These are phyloP conservation scores for Colletotrichum sp. DNA, from an alignment of 2,329 filamentous ascomycete species.

Conservation along the genomic window DNA sequence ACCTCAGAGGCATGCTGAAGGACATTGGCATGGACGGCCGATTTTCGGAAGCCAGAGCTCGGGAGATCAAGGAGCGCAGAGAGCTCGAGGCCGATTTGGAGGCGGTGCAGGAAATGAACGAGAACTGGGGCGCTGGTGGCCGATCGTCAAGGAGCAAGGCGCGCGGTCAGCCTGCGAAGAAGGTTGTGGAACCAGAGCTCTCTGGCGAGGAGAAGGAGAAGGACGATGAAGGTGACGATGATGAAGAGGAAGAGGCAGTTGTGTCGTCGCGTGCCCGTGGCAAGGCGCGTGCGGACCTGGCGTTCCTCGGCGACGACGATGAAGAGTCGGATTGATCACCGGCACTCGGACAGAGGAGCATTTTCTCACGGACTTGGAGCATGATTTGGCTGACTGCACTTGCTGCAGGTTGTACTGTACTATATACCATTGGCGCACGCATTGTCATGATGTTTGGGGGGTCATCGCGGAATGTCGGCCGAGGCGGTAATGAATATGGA, in stretches of 20 bases:
- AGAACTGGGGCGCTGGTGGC: constrained; percentile 72
- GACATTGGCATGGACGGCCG: constrained; percentile 89
- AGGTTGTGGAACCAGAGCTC: constrained; percentile 32
- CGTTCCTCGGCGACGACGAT: constrained; percentile 73
- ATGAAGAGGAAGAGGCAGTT: constrained; percentile 34
- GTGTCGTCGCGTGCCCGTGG: constrained; percentile 51
- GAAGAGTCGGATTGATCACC: constrained; percentile 59
- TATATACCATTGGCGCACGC: neutral
- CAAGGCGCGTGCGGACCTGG: constrained; percentile 57
- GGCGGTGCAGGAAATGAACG: constrained; percentile 81
- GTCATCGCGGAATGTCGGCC: constrained; percentile 10
- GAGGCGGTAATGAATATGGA: neutral
- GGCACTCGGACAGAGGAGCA: neutral
- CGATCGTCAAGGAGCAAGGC: constrained; percentile 42
- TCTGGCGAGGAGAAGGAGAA: constrained; percentile 32
- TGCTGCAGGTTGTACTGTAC: constrained; percentile 10
- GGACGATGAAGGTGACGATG: constrained; percentile 29
- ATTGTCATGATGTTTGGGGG: neutral
- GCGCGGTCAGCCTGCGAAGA: constrained; percentile 30
- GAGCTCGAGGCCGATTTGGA: constrained; percentile 87
- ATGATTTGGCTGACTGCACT: constrained; percentile 1
- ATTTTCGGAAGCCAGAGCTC: constrained; percentile 84
- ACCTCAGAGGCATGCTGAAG: constrained; percentile 78
- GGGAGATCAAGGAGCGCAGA: constrained; percentile 83
- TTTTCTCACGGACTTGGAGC: neutral